phyloP scores from a whole-genome alignment of 768 basidiomycete genomes.

The Suillus alpinus region DNA sequence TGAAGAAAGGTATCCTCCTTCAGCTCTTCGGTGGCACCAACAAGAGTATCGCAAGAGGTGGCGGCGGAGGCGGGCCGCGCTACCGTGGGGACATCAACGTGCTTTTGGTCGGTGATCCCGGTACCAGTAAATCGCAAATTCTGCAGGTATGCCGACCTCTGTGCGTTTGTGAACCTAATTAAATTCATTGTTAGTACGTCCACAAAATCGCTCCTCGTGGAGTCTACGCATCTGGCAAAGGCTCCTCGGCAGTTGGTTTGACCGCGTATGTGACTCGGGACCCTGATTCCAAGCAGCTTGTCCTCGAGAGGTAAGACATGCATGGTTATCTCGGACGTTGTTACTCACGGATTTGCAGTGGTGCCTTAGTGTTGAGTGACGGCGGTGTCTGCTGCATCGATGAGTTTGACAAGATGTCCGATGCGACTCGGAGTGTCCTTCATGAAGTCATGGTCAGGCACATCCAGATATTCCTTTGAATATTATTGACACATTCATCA shows the following conservation, averaged over 20 bases:
- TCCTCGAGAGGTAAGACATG: slow-evolving; percentile 78
- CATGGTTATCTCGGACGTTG: background rate
- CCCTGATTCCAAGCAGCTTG: slow-evolving; percentile 96
- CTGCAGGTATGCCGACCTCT: slow-evolving; percentile 57
- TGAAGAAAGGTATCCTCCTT: slow-evolving; percentile 95
- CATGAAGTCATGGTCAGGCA: slow-evolving; percentile 93
- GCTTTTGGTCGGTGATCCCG: slow-evolving; percentile 94
- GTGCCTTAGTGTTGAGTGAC: slow-evolving; percentile 90
- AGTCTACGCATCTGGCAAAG: slow-evolving; percentile 97
- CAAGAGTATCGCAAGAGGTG: slow-evolving; percentile 89
- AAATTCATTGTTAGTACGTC: slow-evolving; percentile 65
- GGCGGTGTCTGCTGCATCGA: slow-evolving; percentile 99
- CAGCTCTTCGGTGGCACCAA: slow-evolving; percentile 98
- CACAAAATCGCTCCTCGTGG: slow-evolving; percentile 98
- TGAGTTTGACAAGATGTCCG: slow-evolving; percentile 99
- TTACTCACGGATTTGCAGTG: slow-evolving; percentile 44
- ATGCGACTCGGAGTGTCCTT: slow-evolving; percentile 93
- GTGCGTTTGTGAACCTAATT: background rate
- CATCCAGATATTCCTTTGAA: background rate
- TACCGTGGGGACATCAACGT: slow-evolving; percentile 99
- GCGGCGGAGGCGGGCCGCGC: slow-evolving; percentile 92
- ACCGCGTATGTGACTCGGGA: slow-evolving; percentile 98
- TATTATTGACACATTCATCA: slow-evolving; percentile 27
- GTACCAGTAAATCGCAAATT: slow-evolving; percentile 95
- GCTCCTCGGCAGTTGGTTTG: slow-evolving; percentile 96